Evolutionary conservation across 2,329 filamentous ascomycete species (phyloP), one percentile per base, ranked within the genome.

Genomic region (Stagonosporopsis chrysanthemi): DNA sequence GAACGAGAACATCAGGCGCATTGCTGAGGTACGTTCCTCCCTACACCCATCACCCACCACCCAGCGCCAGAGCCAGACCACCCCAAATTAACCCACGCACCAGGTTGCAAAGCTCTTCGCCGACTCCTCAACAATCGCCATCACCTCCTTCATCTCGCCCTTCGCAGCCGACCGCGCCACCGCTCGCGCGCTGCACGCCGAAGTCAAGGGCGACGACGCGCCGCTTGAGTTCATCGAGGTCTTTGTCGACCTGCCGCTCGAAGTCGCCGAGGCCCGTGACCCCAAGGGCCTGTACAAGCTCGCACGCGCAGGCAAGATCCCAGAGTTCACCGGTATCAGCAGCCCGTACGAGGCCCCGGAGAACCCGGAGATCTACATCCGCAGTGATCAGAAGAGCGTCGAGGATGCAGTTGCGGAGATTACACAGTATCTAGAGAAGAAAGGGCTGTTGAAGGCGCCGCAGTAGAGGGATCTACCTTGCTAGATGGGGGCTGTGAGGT

Each of bases 211-310:
- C 70, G 81, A 69, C 23, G 88, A 89, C 68, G 81, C 83, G 65
- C 81, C 90, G 0, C 84, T 98, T 55, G 89, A 90, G 9, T 99
- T 99, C 75, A 85, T 99, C 65, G 95, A 99, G 81, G 92, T 98
- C 56, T 96, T 88, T 74, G 89, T 99, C 62, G 92, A 99, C 78
- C 88, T 98, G 12, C 90, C 92, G 14, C 84, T 98, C 66, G 91
- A 92, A 78, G 91, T 95, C 41, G 94, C 95, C 35, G 94, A 98
- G 86, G 84, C 94, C 85, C 88, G 95, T 62, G 95, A 99, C 75
- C 95, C 95, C 45, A 99, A 99, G 86, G 95, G 94, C 5, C 81
- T 98, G 59, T 99, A 99, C 82, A 97, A 97, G 85, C 97, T 97
- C 86, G 95, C 95, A 12, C 84, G 94, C 41, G 89, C 90, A 48